phyloP scores from a whole-genome alignment of 2,329 filamentous ascomycete species.

The Talaromyces marneffei region DNA sequence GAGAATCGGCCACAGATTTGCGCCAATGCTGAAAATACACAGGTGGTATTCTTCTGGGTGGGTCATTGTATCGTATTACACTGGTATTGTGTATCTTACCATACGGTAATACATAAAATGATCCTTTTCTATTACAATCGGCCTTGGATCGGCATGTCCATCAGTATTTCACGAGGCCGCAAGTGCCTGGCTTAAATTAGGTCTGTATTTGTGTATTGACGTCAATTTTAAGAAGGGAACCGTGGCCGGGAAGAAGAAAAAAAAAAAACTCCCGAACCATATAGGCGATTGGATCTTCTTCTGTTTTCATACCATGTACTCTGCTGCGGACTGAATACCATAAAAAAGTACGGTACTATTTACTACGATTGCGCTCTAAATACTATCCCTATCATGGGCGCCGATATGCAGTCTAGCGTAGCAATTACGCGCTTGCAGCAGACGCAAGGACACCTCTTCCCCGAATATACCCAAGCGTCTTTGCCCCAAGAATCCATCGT shows the following conservation, averaged over 20 bases:
- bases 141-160: not conserved
- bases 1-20: not conserved
- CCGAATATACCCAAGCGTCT: slow-evolving; percentile 21
- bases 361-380: not conserved
- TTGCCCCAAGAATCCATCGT: slow-evolving; percentile 49
- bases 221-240: not conserved
- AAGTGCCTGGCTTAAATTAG: not conserved
- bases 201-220: not conserved
- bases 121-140: too few relatives aligned
- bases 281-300: not conserved
- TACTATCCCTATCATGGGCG: not conserved
- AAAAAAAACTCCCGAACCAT: not conserved
- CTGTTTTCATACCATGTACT: not conserved
- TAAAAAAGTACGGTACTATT: too few relatives aligned
- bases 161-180: not conserved
- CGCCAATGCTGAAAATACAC: not conserved
- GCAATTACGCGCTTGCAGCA: slow-evolving; percentile 20
- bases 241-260: not conserved
- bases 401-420: slow-evolving; percentile 12
- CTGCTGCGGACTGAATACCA: not conserved
- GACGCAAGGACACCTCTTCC: slow-evolving; percentile 21
- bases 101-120: not conserved
- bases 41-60: not conserved
- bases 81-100: not conserved
- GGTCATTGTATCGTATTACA: not conserved